phyloP scores from a whole-genome alignment of 495 filamentous ascomycete species.

The Hyaloscypha variabilis region DNA sequence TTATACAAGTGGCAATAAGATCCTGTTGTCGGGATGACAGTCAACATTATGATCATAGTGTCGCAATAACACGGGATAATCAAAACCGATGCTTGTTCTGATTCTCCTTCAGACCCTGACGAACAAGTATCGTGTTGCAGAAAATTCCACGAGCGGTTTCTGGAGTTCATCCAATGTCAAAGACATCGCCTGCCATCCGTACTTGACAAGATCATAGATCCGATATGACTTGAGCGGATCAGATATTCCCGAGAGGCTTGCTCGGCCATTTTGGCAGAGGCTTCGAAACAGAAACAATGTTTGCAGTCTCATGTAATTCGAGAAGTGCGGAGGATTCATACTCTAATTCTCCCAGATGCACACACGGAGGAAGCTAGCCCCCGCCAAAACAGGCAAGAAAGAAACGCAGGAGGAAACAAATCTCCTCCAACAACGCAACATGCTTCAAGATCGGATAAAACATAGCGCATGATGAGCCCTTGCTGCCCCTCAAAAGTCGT shows the following conservation, averaged over 20 bases:
- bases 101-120: neutral
- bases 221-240: neutral
- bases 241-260: neutral
- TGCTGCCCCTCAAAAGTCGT: constrained; percentile 12
- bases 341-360: neutral
- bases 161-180: neutral
- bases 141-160: neutral
- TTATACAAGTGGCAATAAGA: neutral
- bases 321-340: constrained; percentile 14
- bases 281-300: constrained; percentile 15
- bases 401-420: constrained; percentile 5
- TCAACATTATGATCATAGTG: neutral
- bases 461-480: constrained; percentile 16
- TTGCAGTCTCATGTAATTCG: neutral
- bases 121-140: neutral
- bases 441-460: constrained; percentile 12
- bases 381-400: constrained; percentile 11
- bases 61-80: neutral
- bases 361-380: constrained; percentile 7
- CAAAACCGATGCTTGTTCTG: neutral
- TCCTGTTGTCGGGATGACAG: neutral
- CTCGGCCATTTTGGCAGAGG: neutral
- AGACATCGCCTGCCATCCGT: neutral
- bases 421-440: neutral
- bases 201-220: neutral